Percentiles rank a stretch among this genome's conserved stretches.
Conservation (phyloP, 129 eudicot genomes). For the carrot (Daucus carota) region DH1_v3.0 NC_030383.2:44601501-44602000, state of each 20-base stretch:
- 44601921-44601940: constrained; percentile 79
- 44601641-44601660: not conserved
- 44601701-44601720: not conserved
- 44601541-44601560: constrained; percentile 84
- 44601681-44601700: not conserved
- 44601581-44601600: not conserved
- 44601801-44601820: not conserved
- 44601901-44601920: constrained; percentile 86
- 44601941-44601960: constrained; percentile 86
- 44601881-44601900: constrained; percentile 95
- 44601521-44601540: constrained; percentile 44
- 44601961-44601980: constrained; percentile 84
- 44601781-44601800: too few relatives aligned
- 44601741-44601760: not conserved
- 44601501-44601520: constrained; percentile 76
- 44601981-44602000: constrained; percentile 71
- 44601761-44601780: not conserved
- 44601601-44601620: not conserved
- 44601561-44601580: constrained; percentile 45
- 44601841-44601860: constrained; percentile 1
- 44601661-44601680: not conserved
- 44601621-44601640: not conserved
- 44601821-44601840: not conserved
- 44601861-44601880: constrained; percentile 30
- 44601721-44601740: not conserved